Evolutionary conservation across 2,329 filamentous ascomycete genomes (phyloP).

Genomic region (Polychaeton citri): DNA sequence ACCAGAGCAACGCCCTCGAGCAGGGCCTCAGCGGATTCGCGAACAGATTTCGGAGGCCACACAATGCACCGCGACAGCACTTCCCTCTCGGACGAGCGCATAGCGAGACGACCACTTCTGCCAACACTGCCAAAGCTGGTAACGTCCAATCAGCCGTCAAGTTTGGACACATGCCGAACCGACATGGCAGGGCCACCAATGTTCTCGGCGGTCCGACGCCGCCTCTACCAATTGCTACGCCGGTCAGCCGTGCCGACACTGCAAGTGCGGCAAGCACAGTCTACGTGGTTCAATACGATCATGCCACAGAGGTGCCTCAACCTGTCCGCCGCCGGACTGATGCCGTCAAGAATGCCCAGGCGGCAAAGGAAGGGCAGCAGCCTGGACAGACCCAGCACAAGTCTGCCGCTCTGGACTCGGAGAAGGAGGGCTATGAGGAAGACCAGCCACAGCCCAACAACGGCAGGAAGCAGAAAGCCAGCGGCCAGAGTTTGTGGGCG

Average conservation of each 20-base stretch:
- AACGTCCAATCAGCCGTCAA: conserved; percentile 3
- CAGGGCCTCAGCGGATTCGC: conserved; percentile 13
- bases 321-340: conserved; percentile 17
- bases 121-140: conserved; percentile 5
- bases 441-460: conserved; percentile 5
- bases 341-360: conserved; percentile 2
- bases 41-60: conserved; percentile 14
- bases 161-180: conserved; percentile 10
- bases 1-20: conserved; percentile 14
- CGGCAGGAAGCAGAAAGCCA: neutral
- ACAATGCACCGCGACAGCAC: conserved; percentile 13
- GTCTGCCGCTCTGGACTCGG: conserved; percentile 3
- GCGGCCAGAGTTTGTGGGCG: conserved; percentile 28
- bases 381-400: conserved; percentile 2
- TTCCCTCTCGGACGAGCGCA: conserved; percentile 21
- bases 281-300: conserved; percentile 46
- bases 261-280: conserved; percentile 50
- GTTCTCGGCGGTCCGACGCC: conserved; percentile 21
- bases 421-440: conserved; percentile 14
- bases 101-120: conserved; percentile 5
- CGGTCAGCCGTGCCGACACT: conserved; percentile 47
- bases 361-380: conserved; percentile 5
- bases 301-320: conserved; percentile 36
- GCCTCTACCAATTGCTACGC: conserved; percentile 37
- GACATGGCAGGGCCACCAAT: conserved; percentile 10